phyloP scores from a whole-genome alignment of 495 filamentous ascomycete species.

The Hypoxylon intermedium region DNA sequence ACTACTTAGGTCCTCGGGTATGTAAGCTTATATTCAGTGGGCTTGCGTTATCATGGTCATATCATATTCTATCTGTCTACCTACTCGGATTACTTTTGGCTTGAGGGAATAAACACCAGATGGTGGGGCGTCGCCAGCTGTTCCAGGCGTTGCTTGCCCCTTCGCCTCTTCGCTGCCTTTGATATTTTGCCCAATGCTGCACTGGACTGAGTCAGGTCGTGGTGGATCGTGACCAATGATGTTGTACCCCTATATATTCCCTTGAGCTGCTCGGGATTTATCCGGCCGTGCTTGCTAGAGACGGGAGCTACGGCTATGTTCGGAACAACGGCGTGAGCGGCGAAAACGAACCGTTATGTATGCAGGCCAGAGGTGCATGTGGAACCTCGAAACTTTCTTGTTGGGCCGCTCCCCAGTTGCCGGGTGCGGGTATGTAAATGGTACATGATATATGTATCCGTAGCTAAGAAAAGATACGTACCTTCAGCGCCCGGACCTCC shows the following conservation, averaged over 20 bases:
- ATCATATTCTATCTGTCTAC: background rate
- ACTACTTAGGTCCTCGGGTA: background rate
- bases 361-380: background rate
- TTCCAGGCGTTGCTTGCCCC: too few species aligned
- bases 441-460: background rate
- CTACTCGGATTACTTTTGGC: background rate
- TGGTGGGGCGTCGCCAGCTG: too few species aligned
- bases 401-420: constrained; percentile 2
- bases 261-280: too few species aligned
- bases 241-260: background rate
- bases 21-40: constrained; percentile 8
- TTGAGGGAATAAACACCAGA: too few species aligned
- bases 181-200: too few species aligned
- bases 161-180: too few species aligned
- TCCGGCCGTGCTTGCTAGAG: background rate
- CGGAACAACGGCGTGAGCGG: constrained; percentile 16
- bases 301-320: constrained; percentile 10
- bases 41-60: background rate
- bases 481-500: constrained; percentile 30
- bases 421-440: background rate
- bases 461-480: background rate
- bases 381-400: too few species aligned
- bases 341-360: constrained; percentile 20
- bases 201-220: too few species aligned
- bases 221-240: too few species aligned